Evolutionary conservation across 2,329 filamentous ascomycete species (phyloP), one percentile per base, ranked within the genome.

Genomic region (Trichoderma lentiforme): DNA sequence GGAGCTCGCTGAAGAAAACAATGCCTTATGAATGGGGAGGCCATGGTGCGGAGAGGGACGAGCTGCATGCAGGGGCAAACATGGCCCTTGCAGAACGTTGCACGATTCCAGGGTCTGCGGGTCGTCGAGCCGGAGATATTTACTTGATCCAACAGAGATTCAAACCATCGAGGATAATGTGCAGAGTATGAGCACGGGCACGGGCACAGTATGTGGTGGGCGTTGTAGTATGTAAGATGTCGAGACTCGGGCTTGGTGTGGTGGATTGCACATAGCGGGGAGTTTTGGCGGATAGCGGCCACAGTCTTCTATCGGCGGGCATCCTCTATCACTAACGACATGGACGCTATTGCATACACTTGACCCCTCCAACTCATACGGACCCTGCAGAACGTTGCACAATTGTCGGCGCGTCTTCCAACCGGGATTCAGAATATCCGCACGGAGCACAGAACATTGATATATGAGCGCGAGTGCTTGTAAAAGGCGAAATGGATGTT

Each of bases 1-100:
- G 34, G 65, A 30, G 58, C 71, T 34, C 58, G 57, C 57, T 32
- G 71, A 47, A 60, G 43, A 63, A 69, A 47, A 72, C 63, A 72
- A 72, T 72, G 64, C 47, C 64, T 72, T 6, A 21, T 64, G 57
- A 68, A 72, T 72, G 57, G 57, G 28, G 58, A 47, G 47, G 28
- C 58, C 71, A 69, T 72, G 70, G 34, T 57, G 28, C 39, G 7
- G 58, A 32, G 60, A 30, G 56, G 34, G 34, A 34, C 7, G 39
- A 66, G 47, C 26, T 26, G 21, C 57, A 58, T 51, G 51, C 53
- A 26, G 26, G 39, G 36, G 34, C 43, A 34, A 34, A 63, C 62
- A 53, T 36, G 47, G 15, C 28, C 62, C 34, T 28, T 43, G 61
- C 34, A 36, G 56, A 51, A 14, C 26, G 66, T 24, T 70, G 56